Percentiles rank a stretch among this genome's conserved stretches.
phyloP scores from a whole-genome alignment of 192 early-diverging fungal species.

The Oehlia diaphana region DNA sequence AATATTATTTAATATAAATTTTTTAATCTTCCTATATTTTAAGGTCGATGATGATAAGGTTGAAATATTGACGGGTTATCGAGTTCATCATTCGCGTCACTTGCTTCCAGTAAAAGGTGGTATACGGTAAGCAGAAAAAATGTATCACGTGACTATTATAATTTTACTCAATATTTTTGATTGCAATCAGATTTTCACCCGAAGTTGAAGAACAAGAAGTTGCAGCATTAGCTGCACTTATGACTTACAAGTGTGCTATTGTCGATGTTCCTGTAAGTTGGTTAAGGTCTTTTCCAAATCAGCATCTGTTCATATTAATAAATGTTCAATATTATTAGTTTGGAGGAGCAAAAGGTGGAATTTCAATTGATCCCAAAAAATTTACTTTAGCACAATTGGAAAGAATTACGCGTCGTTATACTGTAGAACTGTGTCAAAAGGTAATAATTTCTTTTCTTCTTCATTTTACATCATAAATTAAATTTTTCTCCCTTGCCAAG shows the following conservation, averaged over 20 bases:
- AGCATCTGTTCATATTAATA: background rate
- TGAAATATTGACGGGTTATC: slow-evolving; percentile 74
- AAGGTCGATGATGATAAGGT: slow-evolving; percentile 56
- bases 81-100: slow-evolving; percentile 84
- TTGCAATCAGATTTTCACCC: slow-evolving; percentile 49
- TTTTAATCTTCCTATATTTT: background rate
- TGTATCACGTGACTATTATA: background rate
- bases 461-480: background rate
- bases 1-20: background rate
- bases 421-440: slow-evolving; percentile 83
- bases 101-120: slow-evolving; percentile 79
- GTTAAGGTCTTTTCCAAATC: background rate
- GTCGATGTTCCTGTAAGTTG: slow-evolving; percentile 68
- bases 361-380: slow-evolving; percentile 77
- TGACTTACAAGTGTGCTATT: slow-evolving; percentile 87
- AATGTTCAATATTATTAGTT: slow-evolving; percentile 31
- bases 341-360: slow-evolving; percentile 79
- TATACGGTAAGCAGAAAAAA: slow-evolving; percentile 50
- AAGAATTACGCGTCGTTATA: slow-evolving; percentile 79
- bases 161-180: background rate
- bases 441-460: slow-evolving; percentile 13
- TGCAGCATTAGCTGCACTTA: slow-evolving; percentile 77
- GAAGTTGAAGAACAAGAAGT: slow-evolving; percentile 83
- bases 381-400: slow-evolving; percentile 73
- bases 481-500: background rate